Evolutionary conservation across 2,329 filamentous ascomycete genomes (phyloP), one percentile per base, ranked within the genome.

Genomic region (Xylaria sp.): DNA sequence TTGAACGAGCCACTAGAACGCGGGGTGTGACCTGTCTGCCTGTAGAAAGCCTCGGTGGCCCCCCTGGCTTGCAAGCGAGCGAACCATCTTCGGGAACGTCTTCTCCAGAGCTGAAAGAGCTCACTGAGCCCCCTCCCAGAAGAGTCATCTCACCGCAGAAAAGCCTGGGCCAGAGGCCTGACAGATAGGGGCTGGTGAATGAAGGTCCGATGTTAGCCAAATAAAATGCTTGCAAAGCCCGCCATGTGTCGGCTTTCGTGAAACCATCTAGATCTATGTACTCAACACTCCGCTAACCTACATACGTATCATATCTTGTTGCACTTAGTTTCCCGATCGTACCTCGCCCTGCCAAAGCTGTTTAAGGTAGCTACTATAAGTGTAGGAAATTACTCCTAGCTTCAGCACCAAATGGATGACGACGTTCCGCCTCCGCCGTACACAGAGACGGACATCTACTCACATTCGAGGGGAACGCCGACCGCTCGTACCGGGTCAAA

Each of bases 361-460:
- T 6, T 9, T 38, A 3, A 26, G 13, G 1, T 39, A 46, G 18
- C 6, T 20, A 8, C 18, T 34, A 17, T 45, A n/a, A 24, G 26
- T 22, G n/a, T 26, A 26, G 11, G 6, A 26, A 11, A 26, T 26
- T 26, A 11, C 5, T 11, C 24, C 5, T 6, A 26, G 24, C 24
- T 26, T 5, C 11, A 34, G 29, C 29, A 34, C 29, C n/a, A 34
- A 13, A 69, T 69, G 61, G 69, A 69, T 26, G 69, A 75, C 50
- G 69, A 75, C 50, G 73, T 69, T 7, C 79, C 81, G 18, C 82
- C 81, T 39, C 81, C 81, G 4, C 82, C 83, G 5, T 85, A 85
- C 62, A 77, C 77, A 38, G 81, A 83, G 66, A 83, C 79, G 16
- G 82, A 85, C 65, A 76, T 81, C 37, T 81, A 77, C 69, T 82